These are phyloP conservation scores for Tricholoma hemisulphureum DNA, from an alignment of 768 basidiomycete species.

Conservation along the genomic window DNA sequence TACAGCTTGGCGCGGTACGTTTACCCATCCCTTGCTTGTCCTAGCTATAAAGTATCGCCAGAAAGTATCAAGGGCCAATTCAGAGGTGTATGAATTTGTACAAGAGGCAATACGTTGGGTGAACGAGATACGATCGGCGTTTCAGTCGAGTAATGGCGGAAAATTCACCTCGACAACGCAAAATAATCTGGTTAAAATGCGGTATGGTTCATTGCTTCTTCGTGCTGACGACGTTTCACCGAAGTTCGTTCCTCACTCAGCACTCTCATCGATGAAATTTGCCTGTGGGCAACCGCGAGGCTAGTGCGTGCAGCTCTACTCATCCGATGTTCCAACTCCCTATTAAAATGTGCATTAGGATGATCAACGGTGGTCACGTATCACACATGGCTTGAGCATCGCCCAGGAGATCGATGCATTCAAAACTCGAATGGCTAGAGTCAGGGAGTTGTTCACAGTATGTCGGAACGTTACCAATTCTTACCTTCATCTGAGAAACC, in stretches of 20 bases:
- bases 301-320: neutral
- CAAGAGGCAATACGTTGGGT: slow-evolving; percentile 9
- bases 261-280: slow-evolving; percentile 10
- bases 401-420: slow-evolving; percentile 10
- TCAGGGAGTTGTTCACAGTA: slow-evolving; percentile 10
- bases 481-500: neutral
- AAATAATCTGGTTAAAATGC: slow-evolving; percentile 6
- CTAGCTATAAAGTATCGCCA: neutral
- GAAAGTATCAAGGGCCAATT: neutral
- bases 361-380: neutral
- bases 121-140: neutral
- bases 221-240: neutral
- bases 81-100: slow-evolving; percentile 7
- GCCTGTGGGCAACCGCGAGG: slow-evolving; percentile 11
- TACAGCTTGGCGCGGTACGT: slow-evolving; percentile 5
- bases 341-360: neutral
- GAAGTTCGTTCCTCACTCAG: neutral
- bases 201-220: neutral
- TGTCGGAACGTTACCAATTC: neutral
- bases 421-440: slow-evolving; percentile 4
- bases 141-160: neutral
- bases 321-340: neutral
- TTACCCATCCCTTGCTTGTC: too few relatives aligned
- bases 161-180: too few relatives aligned
- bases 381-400: slow-evolving; percentile 1